Conservation (phyloP, 2,329 filamentous ascomycete species). For the Paracoccidioides brasiliensis region DNA sequence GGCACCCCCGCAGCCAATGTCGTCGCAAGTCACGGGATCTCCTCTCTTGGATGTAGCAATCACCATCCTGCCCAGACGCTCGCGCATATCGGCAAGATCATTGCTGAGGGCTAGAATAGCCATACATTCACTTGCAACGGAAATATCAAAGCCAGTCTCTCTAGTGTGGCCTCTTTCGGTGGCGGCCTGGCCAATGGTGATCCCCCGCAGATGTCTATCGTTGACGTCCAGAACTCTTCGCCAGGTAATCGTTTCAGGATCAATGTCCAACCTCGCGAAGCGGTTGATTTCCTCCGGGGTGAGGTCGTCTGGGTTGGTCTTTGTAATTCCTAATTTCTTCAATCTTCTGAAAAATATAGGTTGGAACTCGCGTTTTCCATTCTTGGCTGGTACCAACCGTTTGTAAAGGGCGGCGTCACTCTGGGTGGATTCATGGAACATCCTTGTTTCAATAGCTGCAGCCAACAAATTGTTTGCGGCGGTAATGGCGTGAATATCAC, state of each 20-base stretch:
- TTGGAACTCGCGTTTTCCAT: slow-evolving; percentile 73
- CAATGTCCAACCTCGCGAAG: slow-evolving; percentile 92
- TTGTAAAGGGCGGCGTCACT: slow-evolving; percentile 80
- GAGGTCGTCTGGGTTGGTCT: slow-evolving; percentile 83
- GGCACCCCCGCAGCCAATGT: slow-evolving; percentile 83
- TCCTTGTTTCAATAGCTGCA: slow-evolving; percentile 91
- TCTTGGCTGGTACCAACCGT: slow-evolving; percentile 77
- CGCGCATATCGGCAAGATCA: slow-evolving; percentile 73
- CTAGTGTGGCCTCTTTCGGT: slow-evolving; percentile 84
- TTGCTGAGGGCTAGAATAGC: slow-evolving; percentile 92
- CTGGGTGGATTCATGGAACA: slow-evolving; percentile 95
- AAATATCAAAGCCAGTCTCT: slow-evolving; percentile 93
- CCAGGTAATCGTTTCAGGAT: slow-evolving; percentile 96
- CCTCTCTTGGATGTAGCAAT: slow-evolving; percentile 74
- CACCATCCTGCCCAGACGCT: slow-evolving; percentile 90
- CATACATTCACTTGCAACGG: slow-evolving; percentile 96
- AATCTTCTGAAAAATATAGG: slow-evolving; percentile 86
- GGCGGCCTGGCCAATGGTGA: slow-evolving; percentile 75
- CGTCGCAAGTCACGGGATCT: slow-evolving; percentile 89
- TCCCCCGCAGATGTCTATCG: slow-evolving; percentile 78
- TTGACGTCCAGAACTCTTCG: slow-evolving; percentile 92
- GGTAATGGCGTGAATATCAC: slow-evolving; percentile 94
- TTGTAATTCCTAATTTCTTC: slow-evolving; percentile 90
- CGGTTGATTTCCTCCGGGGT: slow-evolving; percentile 76
- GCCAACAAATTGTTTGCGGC: slow-evolving; percentile 95